These are phyloP conservation scores for Phytophthora brassicae DNA, from an alignment of 352 stramenopile genomes.

Conservation along the genomic window DNA sequence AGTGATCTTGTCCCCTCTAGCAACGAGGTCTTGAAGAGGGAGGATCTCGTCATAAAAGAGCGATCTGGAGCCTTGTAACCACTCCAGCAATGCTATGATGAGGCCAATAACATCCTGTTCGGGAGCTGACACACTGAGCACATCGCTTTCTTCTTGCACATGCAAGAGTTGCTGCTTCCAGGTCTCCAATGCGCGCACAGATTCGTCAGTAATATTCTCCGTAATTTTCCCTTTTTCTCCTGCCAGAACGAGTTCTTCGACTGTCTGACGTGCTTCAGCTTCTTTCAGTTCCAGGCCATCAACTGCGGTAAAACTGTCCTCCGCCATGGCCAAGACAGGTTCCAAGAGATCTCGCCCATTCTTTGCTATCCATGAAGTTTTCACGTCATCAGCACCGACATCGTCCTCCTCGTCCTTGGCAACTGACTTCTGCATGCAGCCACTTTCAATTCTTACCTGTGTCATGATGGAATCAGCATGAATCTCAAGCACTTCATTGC, in stretches of 20 bases:
- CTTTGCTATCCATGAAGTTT: constrained; percentile 25
- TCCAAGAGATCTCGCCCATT: constrained; percentile 50
- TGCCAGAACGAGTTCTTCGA: constrained; percentile 59
- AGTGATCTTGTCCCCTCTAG: constrained; percentile 44
- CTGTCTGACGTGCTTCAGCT: constrained; percentile 53
- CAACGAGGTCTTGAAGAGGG: constrained; percentile 62
- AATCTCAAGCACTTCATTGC: constrained; percentile 27
- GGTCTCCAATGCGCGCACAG: constrained; percentile 66
- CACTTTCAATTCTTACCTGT: constrained; percentile 69
- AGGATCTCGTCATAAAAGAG: constrained; percentile 83
- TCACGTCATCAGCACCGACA: constrained; percentile 24
- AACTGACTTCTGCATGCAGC: constrained; percentile 56
- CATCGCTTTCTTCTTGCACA: constrained; percentile 54
- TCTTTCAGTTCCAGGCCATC: constrained; percentile 69
- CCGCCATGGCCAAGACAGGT: constrained; percentile 58
- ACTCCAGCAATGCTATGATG: constrained; percentile 70
- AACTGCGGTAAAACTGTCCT: constrained; percentile 67
- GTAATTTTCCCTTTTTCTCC: constrained; percentile 31
- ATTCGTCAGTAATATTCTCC: constrained; percentile 55
- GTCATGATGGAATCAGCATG: constrained; percentile 57
- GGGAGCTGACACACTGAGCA: constrained; percentile 69
- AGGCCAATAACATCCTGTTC: constrained; percentile 51
- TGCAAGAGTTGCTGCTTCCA: constrained; percentile 70
- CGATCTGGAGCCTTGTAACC: constrained; percentile 72
- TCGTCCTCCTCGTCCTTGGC: constrained; percentile 29